phyloP scores from a whole-genome alignment of 441 rosid genomes.

The Arabidopsis hybrid region DNA sequence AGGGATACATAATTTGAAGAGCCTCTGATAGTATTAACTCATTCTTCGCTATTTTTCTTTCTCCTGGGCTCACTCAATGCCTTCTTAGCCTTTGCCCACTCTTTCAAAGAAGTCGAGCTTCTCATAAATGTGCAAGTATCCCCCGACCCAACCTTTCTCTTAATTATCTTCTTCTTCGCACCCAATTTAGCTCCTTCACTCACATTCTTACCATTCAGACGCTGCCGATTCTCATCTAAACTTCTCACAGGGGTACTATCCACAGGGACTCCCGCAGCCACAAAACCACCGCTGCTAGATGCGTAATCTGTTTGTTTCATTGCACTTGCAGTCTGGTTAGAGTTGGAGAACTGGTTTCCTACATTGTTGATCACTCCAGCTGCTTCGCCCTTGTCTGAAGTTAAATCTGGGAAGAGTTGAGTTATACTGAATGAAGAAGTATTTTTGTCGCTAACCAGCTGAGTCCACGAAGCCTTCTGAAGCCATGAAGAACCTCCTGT shows the following conservation, averaged over 20 bases:
- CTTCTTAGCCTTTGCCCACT: constrained; percentile 74
- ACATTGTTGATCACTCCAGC: constrained; percentile 26
- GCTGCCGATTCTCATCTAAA: constrained; percentile 35
- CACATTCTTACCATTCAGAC: constrained; percentile 22
- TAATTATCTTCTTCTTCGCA: constrained; percentile 9
- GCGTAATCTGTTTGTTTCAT: constrained; percentile 25
- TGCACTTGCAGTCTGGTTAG: constrained; percentile 38
- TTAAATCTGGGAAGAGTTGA: constrained; percentile 59
- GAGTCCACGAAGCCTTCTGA: constrained; percentile 83
- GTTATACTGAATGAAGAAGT: constrained; percentile 67
- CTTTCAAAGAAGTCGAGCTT: constrained; percentile 70
- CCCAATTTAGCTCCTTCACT: constrained; percentile 33
- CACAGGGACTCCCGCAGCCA: constrained; percentile 35
- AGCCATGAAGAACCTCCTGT: constrained; percentile 83
- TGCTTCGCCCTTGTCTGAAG: constrained; percentile 44
- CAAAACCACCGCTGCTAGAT: constrained; percentile 27
- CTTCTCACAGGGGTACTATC: constrained; percentile 27
- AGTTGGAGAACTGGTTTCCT: constrained; percentile 16
- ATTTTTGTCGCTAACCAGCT: constrained; percentile 59
- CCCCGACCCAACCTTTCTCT: constrained; percentile 46
- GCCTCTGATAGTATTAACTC: constrained; percentile 13
- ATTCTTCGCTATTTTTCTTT: constrained; percentile 52
- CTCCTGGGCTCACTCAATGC: constrained; percentile 59
- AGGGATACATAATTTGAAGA: constrained; percentile 5
- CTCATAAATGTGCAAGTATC: constrained; percentile 81